Evolutionary conservation across 768 basidiomycete species (phyloP).

Genomic region (Boletus rubropictus): DNA sequence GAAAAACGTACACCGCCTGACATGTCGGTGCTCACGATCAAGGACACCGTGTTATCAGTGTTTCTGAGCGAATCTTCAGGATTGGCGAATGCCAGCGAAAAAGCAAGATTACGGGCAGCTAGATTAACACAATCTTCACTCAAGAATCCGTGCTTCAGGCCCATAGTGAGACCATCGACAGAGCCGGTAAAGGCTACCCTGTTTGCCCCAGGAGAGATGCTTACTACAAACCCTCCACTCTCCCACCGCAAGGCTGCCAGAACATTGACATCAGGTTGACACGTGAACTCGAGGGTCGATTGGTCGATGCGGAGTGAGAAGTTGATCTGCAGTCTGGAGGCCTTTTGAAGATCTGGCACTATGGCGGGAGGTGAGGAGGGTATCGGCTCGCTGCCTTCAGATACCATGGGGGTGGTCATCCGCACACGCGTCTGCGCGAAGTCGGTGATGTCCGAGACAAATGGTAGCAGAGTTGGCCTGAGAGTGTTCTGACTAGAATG

Average conservation of each 20-base stretch:
- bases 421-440: constrained; percentile 69
- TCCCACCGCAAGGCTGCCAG: constrained; percentile 87
- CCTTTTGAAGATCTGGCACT: constrained; percentile 13
- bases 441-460: constrained; percentile 69
- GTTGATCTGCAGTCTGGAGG: constrained; percentile 61
- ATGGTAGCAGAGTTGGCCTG: constrained; percentile 76
- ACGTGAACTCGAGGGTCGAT: constrained; percentile 80
- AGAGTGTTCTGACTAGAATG: constrained; percentile 85
- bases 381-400: constrained; percentile 2
- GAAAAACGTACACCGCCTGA: constrained; percentile 75
- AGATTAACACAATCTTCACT: constrained; percentile 79
- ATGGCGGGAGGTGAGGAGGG: constrained; percentile 18
- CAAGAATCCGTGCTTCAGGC: constrained; percentile 79
- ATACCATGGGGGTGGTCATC: constrained; percentile 34
- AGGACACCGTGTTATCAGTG: constrained; percentile 53
- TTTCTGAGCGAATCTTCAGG: constrained; percentile 34
- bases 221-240: constrained; percentile 85
- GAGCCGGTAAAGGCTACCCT: constrained; percentile 70
- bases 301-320: constrained; percentile 90
- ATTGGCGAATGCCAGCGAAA: constrained; percentile 67
- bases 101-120: constrained; percentile 75
- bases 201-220: constrained; percentile 67
- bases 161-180: constrained; percentile 74
- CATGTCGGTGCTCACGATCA: constrained; percentile 82
- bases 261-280: constrained; percentile 91